Evolutionary conservation across 1,139 yeast species (phyloP).

Genomic region (Saccharomyces uvarum): DNA sequence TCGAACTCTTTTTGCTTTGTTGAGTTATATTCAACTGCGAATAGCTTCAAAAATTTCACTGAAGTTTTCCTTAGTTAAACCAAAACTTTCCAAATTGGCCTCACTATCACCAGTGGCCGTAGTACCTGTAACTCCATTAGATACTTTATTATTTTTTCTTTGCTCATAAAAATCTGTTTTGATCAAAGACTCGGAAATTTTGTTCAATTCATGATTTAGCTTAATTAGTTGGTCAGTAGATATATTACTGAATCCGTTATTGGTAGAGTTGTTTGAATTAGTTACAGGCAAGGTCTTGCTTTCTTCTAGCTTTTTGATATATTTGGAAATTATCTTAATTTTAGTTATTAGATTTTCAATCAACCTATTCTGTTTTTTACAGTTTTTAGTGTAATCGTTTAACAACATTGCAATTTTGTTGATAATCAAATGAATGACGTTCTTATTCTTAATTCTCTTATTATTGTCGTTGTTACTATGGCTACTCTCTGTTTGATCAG

Average conservation of each 20-base stretch:
- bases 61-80: not conserved
- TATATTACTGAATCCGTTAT: constrained; percentile 17
- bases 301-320: constrained; percentile 6
- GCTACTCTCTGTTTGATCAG: constrained; percentile 1
- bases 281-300: not conserved
- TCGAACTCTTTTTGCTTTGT: not conserved
- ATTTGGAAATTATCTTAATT: constrained; percentile 17
- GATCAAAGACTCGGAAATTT: constrained; percentile 28
- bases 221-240: constrained; percentile 13
- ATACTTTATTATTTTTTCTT: constrained; percentile 14
- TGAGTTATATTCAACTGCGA: not conserved
- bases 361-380: constrained; percentile 19
- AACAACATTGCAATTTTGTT: constrained; percentile 26
- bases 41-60: not conserved
- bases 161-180: constrained; percentile 25
- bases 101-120: not conserved
- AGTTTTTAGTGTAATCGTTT: constrained; percentile 28
- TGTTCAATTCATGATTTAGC: constrained; percentile 17
- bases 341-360: constrained; percentile 16
- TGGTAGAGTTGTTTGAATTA: not conserved
- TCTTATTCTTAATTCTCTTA: not conserved
- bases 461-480: not conserved
- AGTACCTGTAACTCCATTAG: not conserved
- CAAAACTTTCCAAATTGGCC: not conserved
- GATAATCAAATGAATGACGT: constrained; percentile 9